A percentile compares a stretch with the other conserved stretches of the same genome.
phyloP scores from a whole-genome alignment of 306 rosid species.

The Cucumis melo region DNA sequence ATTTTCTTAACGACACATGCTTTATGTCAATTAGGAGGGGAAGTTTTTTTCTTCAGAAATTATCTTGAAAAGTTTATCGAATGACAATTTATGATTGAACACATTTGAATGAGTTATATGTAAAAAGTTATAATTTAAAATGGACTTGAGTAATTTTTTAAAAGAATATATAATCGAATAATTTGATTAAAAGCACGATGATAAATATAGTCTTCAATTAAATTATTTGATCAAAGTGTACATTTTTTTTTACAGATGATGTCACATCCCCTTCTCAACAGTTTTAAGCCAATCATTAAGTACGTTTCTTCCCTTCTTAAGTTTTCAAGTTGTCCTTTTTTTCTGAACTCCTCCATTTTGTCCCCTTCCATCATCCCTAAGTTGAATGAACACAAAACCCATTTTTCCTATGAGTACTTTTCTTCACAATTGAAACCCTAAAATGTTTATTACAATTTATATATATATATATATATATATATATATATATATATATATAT shows the following conservation, averaged over 20 bases:
- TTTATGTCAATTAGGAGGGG: no score
- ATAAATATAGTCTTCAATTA: not conserved
- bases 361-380: not conserved
- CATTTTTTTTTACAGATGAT: not conserved
- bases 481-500: no score
- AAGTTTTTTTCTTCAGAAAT: no score
- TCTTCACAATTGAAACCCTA: not conserved
- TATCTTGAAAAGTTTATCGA: no score
- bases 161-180: no score
- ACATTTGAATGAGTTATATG: no score
- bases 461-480: no score
- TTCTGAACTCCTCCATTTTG: not conserved
- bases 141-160: no score
- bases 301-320: not conserved
- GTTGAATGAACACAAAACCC: not conserved
- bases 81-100: no score
- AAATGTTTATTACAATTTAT: not conserved
- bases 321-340: not conserved
- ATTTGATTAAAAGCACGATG: no score
- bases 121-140: no score
- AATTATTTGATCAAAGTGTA: not conserved
- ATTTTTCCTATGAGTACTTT: not conserved
- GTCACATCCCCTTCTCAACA: not conserved
- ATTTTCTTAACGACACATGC: no score
- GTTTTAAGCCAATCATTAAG: not conserved